phyloP scores from a whole-genome alignment of 2,329 filamentous ascomycete species.

The Plectosphaerella plurivora region DNA sequence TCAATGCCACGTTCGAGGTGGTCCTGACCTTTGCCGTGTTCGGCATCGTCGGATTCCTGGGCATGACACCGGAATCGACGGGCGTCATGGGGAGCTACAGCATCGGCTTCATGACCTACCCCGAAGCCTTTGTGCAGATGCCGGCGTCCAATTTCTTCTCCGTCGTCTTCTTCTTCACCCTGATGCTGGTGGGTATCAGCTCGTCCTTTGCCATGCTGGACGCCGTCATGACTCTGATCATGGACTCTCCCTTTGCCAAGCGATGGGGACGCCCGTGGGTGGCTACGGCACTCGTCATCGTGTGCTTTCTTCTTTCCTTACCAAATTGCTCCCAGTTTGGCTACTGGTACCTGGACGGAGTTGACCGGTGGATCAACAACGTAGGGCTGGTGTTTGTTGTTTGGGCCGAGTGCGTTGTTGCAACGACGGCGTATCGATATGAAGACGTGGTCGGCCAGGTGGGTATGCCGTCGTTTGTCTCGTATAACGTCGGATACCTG shows the following conservation, averaged over 20 bases:
- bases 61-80: conserved; percentile 21
- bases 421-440: conserved; percentile 46
- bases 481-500: conserved; percentile 44
- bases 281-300: conserved; percentile 37
- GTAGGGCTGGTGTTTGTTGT: conserved; percentile 46
- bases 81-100: conserved; percentile 43
- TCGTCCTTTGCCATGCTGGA: conserved; percentile 50
- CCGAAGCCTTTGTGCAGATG: conserved; percentile 48
- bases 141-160: conserved; percentile 52
- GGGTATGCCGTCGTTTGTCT: conserved; percentile 32
- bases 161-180: conserved; percentile 47
- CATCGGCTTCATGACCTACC: conserved; percentile 49
- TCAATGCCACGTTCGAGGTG: conserved; percentile 49
- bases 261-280: conserved; percentile 34
- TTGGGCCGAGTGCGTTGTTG: conserved; percentile 41
- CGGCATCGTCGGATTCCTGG: conserved; percentile 43
- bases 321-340: conserved; percentile 52
- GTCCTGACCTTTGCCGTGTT: conserved; percentile 36
- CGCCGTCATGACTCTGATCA: conserved; percentile 42
- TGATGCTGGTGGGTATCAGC: conserved; percentile 48
- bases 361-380: conserved; percentile 50
- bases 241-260: conserved; percentile 35
- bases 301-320: conserved; percentile 43
- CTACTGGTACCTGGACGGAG: conserved; percentile 44
- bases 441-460: conserved; percentile 35